Conservation (phyloP, 768 basidiomycete genomes). For the Boletus tylopilopsis region DNA sequence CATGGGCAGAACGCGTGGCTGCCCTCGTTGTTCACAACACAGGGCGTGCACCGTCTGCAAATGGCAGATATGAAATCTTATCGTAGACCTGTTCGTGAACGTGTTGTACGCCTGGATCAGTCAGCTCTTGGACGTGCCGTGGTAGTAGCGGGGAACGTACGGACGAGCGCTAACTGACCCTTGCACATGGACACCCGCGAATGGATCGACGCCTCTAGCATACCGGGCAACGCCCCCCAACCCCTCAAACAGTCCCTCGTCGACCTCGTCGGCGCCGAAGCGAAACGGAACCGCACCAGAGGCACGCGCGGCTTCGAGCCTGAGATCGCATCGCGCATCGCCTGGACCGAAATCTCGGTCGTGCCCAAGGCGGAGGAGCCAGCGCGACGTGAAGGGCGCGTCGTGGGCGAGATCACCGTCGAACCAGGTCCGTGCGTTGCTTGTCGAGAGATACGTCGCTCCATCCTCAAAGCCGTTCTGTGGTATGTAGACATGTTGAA, state of each 20-base stretch:
- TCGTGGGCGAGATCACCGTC: constrained; percentile 43
- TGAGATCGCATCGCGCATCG: constrained; percentile 22
- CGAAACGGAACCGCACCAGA: constrained; percentile 6
- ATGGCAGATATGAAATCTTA: constrained; percentile 6
- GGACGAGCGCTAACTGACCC: no score
- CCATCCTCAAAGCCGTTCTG: no score
- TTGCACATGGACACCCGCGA: constrained; percentile 7
- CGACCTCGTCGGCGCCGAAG: constrained; percentile 10
- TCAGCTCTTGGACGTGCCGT: no score
- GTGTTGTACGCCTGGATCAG: no score
- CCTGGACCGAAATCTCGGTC: constrained; percentile 41
- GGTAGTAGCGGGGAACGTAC: no score
- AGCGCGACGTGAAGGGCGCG: constrained; percentile 39
- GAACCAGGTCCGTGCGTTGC: no score
- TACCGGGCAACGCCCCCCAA: constrained; percentile 28
- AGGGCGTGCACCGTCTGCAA: neutral
- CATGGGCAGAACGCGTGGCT: neutral
- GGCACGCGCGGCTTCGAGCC: constrained; percentile 21
- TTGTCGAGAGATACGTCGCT: constrained; percentile 37
- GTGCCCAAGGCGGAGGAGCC: constrained; percentile 43
- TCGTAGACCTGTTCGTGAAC: no score
- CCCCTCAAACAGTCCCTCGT: constrained; percentile 27
- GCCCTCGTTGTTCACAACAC: constrained; percentile 8
- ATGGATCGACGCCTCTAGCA: constrained; percentile 16
- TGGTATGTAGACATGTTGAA: constrained; percentile 52